Evolutionary conservation across 306 rosid species (phyloP).

Genomic region (Aeschynomene evenia): DNA sequence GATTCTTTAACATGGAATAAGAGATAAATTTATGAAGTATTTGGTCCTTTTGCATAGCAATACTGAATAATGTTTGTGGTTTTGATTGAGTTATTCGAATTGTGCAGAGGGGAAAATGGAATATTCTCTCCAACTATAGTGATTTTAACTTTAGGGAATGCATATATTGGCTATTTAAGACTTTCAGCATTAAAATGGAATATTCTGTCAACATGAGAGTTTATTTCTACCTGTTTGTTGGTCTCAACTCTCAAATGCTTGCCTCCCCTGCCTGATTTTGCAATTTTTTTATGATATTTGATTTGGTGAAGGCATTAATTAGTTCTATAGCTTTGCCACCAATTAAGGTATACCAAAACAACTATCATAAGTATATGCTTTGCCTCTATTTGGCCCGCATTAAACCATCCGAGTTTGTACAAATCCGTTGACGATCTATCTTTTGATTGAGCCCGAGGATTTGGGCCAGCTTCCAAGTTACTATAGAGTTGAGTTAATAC

Average conservation of each 20-base stretch:
- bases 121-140: not conserved
- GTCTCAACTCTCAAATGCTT: not conserved
- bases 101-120: not conserved
- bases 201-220: not conserved
- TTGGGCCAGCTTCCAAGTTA: no score
- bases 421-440: no score
- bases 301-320: not conserved
- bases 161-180: not conserved
- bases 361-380: constrained; percentile 3
- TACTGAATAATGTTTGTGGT: not conserved
- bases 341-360: constrained; percentile 26
- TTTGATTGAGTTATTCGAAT: not conserved
- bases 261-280: not conserved
- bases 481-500: no score
- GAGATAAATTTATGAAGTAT: not conserved
- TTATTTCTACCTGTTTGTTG: not conserved
- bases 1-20: no score
- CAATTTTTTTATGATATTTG: not conserved
- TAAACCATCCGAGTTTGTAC: no score
- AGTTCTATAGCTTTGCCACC: constrained; percentile 11
- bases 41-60: not conserved
- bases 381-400: not conserved
- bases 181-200: not conserved
- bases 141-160: not conserved
- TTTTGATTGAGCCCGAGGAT: no score